Evolutionary conservation across 371 early-diverging fungal species (phyloP).

Genomic region (Choanephora cucurbitarum): DNA sequence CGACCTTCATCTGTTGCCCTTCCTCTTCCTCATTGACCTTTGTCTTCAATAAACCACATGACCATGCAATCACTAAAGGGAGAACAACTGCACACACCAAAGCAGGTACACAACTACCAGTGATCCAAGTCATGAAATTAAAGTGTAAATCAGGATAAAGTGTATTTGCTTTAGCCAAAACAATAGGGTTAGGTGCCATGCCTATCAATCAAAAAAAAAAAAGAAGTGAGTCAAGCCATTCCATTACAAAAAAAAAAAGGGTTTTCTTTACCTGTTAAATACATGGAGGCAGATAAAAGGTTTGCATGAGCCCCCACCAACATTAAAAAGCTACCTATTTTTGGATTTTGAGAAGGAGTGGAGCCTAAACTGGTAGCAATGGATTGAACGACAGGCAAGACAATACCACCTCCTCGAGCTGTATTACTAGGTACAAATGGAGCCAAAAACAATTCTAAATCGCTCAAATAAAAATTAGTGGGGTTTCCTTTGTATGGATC

Average conservation of each 20-base stretch:
- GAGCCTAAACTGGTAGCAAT: conserved; percentile 57
- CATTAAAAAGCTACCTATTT: conserved; percentile 52
- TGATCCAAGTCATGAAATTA: conserved; percentile 60
- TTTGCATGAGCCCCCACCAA: conserved; percentile 63
- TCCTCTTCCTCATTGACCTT: conserved; percentile 22
- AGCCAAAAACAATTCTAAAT: conserved; percentile 58
- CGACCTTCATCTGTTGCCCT: conserved; percentile 10
- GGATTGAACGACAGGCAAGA: conserved; percentile 68
- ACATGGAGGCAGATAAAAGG: conserved; percentile 66
- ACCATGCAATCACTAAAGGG: conserved; percentile 45
- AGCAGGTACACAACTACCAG: conserved; percentile 59
- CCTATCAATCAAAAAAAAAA: too few species aligned
- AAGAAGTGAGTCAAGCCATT: too few species aligned
- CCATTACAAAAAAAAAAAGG: too few species aligned
- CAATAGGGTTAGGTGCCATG: conserved; percentile 73
- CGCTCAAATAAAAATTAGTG: not conserved
- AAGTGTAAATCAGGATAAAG: conserved; percentile 58
- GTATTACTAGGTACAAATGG: conserved; percentile 77
- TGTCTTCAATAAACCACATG: conserved; percentile 26
- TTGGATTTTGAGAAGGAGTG: conserved; percentile 33
- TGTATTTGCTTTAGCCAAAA: conserved; percentile 51
- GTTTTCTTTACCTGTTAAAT: conserved; percentile 61
- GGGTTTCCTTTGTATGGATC: too few species aligned
- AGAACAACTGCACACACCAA: conserved; percentile 41
- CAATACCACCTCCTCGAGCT: conserved; percentile 76